These are phyloP conservation scores for Fusarium sp. DNA, from an alignment of 2,329 filamentous ascomycete species.

Conservation along the genomic window DNA sequence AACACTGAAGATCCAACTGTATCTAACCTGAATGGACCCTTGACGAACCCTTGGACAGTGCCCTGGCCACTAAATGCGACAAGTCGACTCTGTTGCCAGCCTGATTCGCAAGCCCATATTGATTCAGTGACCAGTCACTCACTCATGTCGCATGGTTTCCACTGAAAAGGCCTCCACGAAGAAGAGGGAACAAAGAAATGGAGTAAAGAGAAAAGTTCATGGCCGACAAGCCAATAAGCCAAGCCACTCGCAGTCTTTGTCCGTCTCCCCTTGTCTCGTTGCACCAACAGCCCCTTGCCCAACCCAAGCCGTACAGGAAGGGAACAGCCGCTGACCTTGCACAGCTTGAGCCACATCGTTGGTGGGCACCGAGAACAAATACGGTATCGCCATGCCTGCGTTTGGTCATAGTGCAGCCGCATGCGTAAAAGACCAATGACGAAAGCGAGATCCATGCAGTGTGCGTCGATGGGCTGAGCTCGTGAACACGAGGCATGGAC, in stretches of 20 bases:
- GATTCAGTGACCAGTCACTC: constrained; percentile 36
- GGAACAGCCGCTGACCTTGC: constrained; percentile 26
- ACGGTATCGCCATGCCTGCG: constrained; percentile 11
- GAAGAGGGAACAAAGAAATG: constrained; percentile 10
- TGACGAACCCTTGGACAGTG: constrained; percentile 47
- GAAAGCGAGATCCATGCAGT: constrained; percentile 32
- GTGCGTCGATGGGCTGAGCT: constrained; percentile 35
- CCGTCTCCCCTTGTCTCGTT: constrained; percentile 25
- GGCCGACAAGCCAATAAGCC: constrained; percentile 37
- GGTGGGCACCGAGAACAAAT: constrained; percentile 18
- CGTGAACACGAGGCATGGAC: constrained; percentile 38
- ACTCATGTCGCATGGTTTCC: constrained; percentile 7
- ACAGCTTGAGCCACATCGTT: constrained; percentile 23
- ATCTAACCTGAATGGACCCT: constrained; percentile 14
- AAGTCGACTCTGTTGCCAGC: constrained; percentile 32
- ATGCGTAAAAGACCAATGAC: constrained; percentile 38
- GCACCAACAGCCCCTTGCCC: constrained; percentile 30
- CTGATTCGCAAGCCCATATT: constrained; percentile 40
- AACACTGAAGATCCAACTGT: constrained; percentile 12
- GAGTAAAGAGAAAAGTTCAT: constrained; percentile 22
- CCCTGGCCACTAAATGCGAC: constrained; percentile 42
- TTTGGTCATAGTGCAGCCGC: constrained; percentile 20
- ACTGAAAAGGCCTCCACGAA: neutral
- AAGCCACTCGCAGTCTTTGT: constrained; percentile 11
- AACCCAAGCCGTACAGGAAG: constrained; percentile 26